Conservation (phyloP, 345 rosid species). For the Microthlaspi erraticum region DNA sequence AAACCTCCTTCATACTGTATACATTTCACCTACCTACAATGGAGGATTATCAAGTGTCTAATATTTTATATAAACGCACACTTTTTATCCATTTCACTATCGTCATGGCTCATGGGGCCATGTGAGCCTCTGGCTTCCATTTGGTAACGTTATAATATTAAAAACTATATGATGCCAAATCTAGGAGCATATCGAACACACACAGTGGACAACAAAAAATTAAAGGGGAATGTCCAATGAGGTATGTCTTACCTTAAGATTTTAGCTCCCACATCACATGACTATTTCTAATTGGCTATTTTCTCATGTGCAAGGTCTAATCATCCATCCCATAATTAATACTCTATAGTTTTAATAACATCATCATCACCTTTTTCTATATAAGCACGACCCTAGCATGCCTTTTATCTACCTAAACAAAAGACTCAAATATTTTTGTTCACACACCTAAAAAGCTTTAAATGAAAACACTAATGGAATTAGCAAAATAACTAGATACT, state of each 20-base stretch:
- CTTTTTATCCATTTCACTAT: constrained; percentile 32
- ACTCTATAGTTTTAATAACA: neutral
- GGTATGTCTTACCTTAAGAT: constrained; percentile 32
- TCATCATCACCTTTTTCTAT: constrained; percentile 6
- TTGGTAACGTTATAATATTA: constrained; percentile 24
- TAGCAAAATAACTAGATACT: constrained; percentile 30
- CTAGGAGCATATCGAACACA: constrained; percentile 35
- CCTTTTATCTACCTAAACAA: neutral
- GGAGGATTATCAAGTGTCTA: constrained; percentile 27
- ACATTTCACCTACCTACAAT: constrained; percentile 41
- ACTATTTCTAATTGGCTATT: constrained; percentile 37
- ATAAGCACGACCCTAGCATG: constrained; percentile 28
- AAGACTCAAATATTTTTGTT: constrained; percentile 19
- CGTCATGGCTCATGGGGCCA: constrained; percentile 40
- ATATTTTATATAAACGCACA: constrained; percentile 18
- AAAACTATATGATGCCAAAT: constrained; percentile 38
- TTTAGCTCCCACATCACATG: constrained; percentile 46
- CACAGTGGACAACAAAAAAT: constrained; percentile 12
- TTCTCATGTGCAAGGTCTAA: constrained; percentile 29
- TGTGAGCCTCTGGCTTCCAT: constrained; percentile 46
- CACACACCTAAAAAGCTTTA: constrained; percentile 13
- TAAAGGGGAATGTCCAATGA: constrained; percentile 38
- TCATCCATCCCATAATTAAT: constrained; percentile 1
- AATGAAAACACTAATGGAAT: constrained; percentile 8
- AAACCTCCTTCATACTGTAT: constrained; percentile 31